A percentile compares a stretch with the other conserved stretches of the same genome.
Conservation (phyloP, 768 basidiomycete species). For the Porphyrellus cyaneotinctus region DNA sequence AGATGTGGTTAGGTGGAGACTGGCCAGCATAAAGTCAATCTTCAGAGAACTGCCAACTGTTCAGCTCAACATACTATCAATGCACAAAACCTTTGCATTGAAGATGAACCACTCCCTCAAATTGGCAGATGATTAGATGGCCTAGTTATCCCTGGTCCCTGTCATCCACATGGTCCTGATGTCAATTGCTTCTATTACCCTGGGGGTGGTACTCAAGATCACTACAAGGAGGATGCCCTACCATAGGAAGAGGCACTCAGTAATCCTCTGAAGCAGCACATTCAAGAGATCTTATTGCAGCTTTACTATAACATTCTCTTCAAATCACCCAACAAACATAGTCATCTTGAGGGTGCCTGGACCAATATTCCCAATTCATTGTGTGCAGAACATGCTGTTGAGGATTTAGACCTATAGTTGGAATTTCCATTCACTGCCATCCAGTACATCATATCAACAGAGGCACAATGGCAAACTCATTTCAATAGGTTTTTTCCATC, state of each 20-base stretch:
- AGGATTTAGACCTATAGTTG: not conserved
- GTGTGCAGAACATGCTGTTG: not conserved
- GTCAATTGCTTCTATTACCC: not conserved
- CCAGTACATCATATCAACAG: not conserved
- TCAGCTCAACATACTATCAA: not conserved
- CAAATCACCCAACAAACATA: not conserved
- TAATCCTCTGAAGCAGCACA: not conserved
- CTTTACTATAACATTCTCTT: not conserved
- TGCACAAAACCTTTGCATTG: not conserved
- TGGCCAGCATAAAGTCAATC: not conserved
- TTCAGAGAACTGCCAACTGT: not conserved
- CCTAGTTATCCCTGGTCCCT: not conserved
- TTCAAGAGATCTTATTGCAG: not conserved
- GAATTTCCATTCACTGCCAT: not conserved
- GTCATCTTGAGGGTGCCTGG: not conserved
- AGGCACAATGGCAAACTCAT: not conserved
- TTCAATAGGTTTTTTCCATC: not conserved
- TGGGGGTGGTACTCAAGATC: not conserved
- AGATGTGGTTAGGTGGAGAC: not conserved
- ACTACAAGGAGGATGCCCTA: not conserved
- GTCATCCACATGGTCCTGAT: constrained; percentile 1
- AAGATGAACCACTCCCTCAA: not conserved
- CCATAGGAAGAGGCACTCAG: not conserved
- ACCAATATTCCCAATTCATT: not conserved
- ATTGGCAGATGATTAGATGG: not conserved